Conservation (phyloP, 2,329 filamentous ascomycete genomes). For the Colletotrichum viniferum region DNA sequence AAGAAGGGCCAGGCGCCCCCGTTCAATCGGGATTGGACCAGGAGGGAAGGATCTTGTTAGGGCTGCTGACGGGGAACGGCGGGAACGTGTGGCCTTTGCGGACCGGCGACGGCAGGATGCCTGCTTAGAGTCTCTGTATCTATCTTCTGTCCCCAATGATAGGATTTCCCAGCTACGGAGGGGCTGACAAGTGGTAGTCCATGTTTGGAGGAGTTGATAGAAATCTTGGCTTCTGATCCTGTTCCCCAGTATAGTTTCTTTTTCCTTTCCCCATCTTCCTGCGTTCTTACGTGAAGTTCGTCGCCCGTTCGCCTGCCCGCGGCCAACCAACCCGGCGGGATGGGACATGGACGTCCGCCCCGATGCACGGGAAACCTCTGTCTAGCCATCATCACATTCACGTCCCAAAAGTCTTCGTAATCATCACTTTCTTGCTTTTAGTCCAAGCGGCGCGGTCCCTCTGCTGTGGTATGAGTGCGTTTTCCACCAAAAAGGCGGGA, state of each 20-base stretch:
- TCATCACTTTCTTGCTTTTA: neutral
- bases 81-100: neutral
- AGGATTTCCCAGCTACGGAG: neutral
- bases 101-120: neutral
- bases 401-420: neutral
- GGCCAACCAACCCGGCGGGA: neutral
- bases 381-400: neutral
- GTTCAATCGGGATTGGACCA: neutral
- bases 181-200: neutral
- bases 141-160: neutral
- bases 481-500: neutral
- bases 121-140: neutral
- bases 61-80: neutral
- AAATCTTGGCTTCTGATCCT: neutral
- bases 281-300: neutral
- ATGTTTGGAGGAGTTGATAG: neutral
- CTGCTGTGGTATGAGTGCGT: neutral
- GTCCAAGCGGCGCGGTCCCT: neutral
- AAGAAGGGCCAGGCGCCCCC: neutral
- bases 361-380: neutral
- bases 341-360: neutral
- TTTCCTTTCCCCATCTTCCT: neutral
- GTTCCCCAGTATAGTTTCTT: neutral
- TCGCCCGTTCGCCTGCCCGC: neutral
- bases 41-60: neutral